A percentile compares a stretch with the other conserved stretches of the same genome.
Conservation (phyloP, 2,329 filamentous ascomycete genomes). For the Cladosporium sp. region DNA sequence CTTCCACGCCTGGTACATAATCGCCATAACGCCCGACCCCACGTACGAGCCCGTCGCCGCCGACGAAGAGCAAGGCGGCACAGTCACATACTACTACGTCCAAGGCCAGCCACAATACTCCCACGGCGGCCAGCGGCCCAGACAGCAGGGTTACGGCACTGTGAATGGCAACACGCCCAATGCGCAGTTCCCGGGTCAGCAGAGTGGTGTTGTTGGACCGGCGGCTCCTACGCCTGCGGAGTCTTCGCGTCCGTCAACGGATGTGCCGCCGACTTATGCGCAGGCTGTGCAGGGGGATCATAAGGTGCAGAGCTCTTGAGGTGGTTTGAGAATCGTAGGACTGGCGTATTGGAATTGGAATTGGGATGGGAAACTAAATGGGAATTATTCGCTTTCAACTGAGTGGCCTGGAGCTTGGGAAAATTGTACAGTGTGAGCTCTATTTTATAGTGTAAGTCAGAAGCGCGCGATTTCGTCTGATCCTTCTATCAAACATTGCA, state of each 20-base stretch:
- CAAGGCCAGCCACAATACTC: slow-evolving; percentile 27
- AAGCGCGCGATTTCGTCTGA: too few relatives aligned
- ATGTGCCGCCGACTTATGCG: slow-evolving; percentile 76
- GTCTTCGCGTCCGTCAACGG: slow-evolving; percentile 34
- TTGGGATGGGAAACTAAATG: not conserved
- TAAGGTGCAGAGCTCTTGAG: slow-evolving; percentile 67
- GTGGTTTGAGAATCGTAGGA: not conserved
- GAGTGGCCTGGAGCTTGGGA: too few relatives aligned
- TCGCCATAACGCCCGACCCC: slow-evolving; percentile 77
- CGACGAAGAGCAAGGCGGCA: slow-evolving; percentile 52
- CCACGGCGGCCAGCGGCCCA: slow-evolving; percentile 17
- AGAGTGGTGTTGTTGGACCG: slow-evolving; percentile 33
- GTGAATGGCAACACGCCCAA: slow-evolving; percentile 31
- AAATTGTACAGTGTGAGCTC: too few relatives aligned
- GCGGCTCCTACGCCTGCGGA: slow-evolving; percentile 35
- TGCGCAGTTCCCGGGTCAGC: slow-evolving; percentile 40
- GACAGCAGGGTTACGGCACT: slow-evolving; percentile 37
- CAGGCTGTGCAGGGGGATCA: slow-evolving; percentile 79
- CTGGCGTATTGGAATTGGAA: not conserved
- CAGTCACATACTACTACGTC: slow-evolving; percentile 73
- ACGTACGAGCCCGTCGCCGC: slow-evolving; percentile 59
- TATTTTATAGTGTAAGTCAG: too few relatives aligned
- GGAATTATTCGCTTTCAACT: too few relatives aligned
- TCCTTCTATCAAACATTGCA: too few relatives aligned
- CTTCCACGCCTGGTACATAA: slow-evolving; percentile 97